Base-by-base conservation (phyloP, 2,329 filamentous ascomycete genomes). In the Aspergillus sp. region DNA sequence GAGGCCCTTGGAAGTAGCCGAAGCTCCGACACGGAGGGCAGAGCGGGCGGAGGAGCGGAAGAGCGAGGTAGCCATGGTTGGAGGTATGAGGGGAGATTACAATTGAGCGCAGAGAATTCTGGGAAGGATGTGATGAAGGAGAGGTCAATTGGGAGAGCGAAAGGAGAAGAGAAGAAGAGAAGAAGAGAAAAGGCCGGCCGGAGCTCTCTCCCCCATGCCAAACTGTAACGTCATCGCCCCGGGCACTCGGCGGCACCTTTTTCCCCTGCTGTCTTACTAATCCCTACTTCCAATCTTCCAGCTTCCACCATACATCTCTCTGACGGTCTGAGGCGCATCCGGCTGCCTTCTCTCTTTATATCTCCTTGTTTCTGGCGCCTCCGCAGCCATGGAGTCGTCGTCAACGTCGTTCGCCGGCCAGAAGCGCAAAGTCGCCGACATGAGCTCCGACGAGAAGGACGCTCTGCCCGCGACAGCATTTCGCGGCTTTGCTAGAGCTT, bases 41-140 rank as follows among this genome's bases (percentile, higher is more conserved):
- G 80, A 74, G 61, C 85, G 82, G 49, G 78, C 69, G 48, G 74
- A 72, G 46, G 76, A 77, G 55, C 84, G 80, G 58, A 93, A 69
- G 45, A 93, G 73, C 41, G 80, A 71, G 35, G 80, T 69, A 56
- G 85, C 78, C 86, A 93, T 93, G 54, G 43, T 53, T 25, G 12
- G 5, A 16, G 19, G 10, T 25, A 12, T 5, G 8, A 30, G 15
- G 17, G 10, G 19, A 33, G 32, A 37, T 33, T 36, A 36, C n/a
- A n/a, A n/a, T n/a, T n/a, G n/a, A n/a, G n/a, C n/a, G 27, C 26
- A 30, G 11, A 20, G 27, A 15, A 24, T 24, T 25, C 22, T n/a
- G 25, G 19, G 24, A 29, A 28, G n/a, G 4, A 29, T 33, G 30
- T 13, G 22, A 15, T 26, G 3, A 3, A 6, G 25, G 25, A 11